A percentile compares a stretch with the other conserved stretches of the same genome.
Evolutionary conservation across 2,329 filamentous ascomycete genomes (phyloP).

Genomic region (Zymoseptoria ardabiliae): DNA sequence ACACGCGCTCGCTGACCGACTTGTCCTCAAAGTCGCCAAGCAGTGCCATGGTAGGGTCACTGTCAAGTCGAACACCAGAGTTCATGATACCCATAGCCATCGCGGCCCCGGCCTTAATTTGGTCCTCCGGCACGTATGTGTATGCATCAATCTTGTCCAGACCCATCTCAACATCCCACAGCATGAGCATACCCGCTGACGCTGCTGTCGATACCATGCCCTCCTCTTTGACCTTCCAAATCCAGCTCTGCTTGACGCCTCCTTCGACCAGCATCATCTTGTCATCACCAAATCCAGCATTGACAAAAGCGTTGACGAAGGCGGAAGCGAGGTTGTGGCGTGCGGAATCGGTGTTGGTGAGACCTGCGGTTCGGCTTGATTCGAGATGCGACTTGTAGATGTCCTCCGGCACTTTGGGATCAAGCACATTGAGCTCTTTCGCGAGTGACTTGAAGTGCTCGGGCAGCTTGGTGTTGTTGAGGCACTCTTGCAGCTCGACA

Average conservation of each 20-base stretch:
- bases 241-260: constrained; percentile 78
- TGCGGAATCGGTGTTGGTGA: constrained; percentile 92
- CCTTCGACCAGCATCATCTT: constrained; percentile 95
- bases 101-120: constrained; percentile 85
- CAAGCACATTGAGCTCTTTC: constrained; percentile 93
- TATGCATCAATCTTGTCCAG: constrained; percentile 92
- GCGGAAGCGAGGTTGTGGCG: constrained; percentile 91
- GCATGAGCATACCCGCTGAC: constrained; percentile 80
- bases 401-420: constrained; percentile 94
- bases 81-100: constrained; percentile 94
- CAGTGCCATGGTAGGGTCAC: constrained; percentile 82
- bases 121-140: constrained; percentile 73
- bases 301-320: constrained; percentile 96
- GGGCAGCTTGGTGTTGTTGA: constrained; percentile 80
- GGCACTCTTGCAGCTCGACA: constrained; percentile 67
- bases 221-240: constrained; percentile 98
- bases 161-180: constrained; percentile 90
- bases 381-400: constrained; percentile 99
- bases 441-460: constrained; percentile 90
- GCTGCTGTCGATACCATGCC: constrained; percentile 96
- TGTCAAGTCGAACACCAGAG: constrained; percentile 80
- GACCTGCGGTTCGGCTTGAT: constrained; percentile 82
- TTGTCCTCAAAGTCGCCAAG: constrained; percentile 75
- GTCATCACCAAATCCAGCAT: constrained; percentile 89
- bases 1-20: constrained; percentile 68